These are phyloP conservation scores for Usnea hakonensis DNA, from an alignment of 495 filamentous ascomycete genomes.

Conservation along the genomic window DNA sequence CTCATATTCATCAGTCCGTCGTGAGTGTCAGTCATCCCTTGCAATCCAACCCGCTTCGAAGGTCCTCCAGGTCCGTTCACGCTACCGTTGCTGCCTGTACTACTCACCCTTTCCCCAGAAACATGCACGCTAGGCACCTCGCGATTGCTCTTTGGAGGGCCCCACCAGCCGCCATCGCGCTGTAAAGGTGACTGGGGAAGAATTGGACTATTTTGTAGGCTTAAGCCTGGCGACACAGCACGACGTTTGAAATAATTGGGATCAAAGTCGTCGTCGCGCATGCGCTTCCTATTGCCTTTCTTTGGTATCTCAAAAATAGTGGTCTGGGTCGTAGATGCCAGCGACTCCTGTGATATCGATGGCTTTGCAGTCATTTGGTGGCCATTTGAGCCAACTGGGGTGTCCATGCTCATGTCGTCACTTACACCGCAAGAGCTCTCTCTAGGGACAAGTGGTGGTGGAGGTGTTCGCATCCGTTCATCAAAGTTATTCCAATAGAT, in stretches of 20 bases:
- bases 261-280: slow-evolving; percentile 88
- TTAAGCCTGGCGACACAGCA: slow-evolving; percentile 88
- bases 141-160: slow-evolving; percentile 52
- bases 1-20: slow-evolving; percentile 98
- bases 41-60: slow-evolving; percentile 71
- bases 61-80: slow-evolving; percentile 35
- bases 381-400: slow-evolving; percentile 43
- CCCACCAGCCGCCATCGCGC: slow-evolving; percentile 64
- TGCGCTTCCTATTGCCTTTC: slow-evolving; percentile 62
- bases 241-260: slow-evolving; percentile 83
- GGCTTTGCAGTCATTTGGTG: slow-evolving; percentile 26
- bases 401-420: slow-evolving; percentile 73
- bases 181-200: slow-evolving; percentile 69
- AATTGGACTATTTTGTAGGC: slow-evolving; percentile 82
- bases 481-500: slow-evolving; percentile 78
- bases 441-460: slow-evolving; percentile 50
- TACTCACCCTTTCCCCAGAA: slow-evolving; percentile 44
- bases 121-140: slow-evolving; percentile 45
- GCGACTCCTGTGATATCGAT: slow-evolving; percentile 33
- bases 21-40: slow-evolving; percentile 92
- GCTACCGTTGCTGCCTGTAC: slow-evolving; percentile 33
- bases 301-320: slow-evolving; percentile 58
- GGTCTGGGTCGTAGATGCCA: slow-evolving; percentile 45
- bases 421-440: slow-evolving; percentile 55
- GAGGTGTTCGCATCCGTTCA: slow-evolving; percentile 54